Conservation (phyloP, 2,329 filamentous ascomycete species). For the Byssothecium circinans region DNA sequence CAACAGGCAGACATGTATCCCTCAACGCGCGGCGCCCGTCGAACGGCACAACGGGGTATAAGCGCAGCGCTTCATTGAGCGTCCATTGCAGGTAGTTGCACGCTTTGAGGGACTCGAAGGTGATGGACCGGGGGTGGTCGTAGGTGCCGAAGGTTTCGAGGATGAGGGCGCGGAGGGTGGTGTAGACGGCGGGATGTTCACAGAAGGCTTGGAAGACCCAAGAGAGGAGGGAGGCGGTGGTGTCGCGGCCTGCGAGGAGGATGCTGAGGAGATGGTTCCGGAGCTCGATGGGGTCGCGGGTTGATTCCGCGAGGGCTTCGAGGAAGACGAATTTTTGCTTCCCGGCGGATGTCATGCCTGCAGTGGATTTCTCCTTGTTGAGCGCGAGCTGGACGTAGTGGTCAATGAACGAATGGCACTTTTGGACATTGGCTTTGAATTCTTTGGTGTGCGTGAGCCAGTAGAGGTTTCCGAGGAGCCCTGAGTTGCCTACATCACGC, state of each 20-base stretch:
- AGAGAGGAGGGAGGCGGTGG: slow-evolving; percentile 76
- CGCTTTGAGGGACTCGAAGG: slow-evolving; percentile 42
- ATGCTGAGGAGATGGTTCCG: slow-evolving; percentile 82
- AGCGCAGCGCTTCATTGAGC: slow-evolving; percentile 39
- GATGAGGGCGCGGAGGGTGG: slow-evolving; percentile 40
- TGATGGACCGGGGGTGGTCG: slow-evolving; percentile 41
- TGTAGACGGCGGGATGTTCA: slow-evolving; percentile 41
- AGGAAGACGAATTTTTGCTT: slow-evolving; percentile 71
- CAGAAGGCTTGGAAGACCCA: slow-evolving; percentile 62
- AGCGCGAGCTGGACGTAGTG: slow-evolving; percentile 28
- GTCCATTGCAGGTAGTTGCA: slow-evolving; percentile 37
- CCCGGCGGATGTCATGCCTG: slow-evolving; percentile 14
- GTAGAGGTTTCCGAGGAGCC: slow-evolving; percentile 33
- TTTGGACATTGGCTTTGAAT: slow-evolving; percentile 32
- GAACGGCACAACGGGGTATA: slow-evolving; percentile 39
- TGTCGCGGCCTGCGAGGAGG: slow-evolving; percentile 82
- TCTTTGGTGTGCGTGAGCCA: slow-evolving; percentile 32
- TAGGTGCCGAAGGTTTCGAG: slow-evolving; percentile 47
- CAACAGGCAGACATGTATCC: slow-evolving; percentile 39
- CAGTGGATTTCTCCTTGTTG: slow-evolving; percentile 15
- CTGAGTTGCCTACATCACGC: slow-evolving; percentile 11
- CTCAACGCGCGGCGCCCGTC: slow-evolving; percentile 33
- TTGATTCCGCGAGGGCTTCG: slow-evolving; percentile 77
- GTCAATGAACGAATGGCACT: slow-evolving; percentile 32
- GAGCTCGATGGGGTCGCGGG: slow-evolving; percentile 65